Evolutionary conservation across 192 early-diverging fungal species (phyloP).

Genomic region (Umbelopsis sp.): DNA sequence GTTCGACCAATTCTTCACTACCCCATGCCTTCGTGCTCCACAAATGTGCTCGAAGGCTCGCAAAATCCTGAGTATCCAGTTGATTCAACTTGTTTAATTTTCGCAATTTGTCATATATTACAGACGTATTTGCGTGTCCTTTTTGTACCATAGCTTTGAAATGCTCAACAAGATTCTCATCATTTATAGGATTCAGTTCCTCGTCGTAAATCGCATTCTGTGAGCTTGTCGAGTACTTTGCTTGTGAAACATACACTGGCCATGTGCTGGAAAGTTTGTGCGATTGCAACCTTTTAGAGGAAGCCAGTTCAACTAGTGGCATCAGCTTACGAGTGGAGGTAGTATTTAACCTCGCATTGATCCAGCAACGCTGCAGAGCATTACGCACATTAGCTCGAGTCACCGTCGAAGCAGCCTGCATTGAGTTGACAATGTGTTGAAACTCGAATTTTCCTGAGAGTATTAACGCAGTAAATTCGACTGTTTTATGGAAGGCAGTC

Average conservation of each 20-base stretch:
- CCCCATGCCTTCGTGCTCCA: constrained; percentile 32
- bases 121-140: not conserved
- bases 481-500: no score
- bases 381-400: constrained; percentile 11
- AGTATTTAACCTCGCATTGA: constrained; percentile 2
- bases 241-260: not conserved
- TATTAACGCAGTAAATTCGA: no score
- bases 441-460: no score
- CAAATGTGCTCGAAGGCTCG: constrained; percentile 22
- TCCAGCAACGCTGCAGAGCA: constrained; percentile 1
- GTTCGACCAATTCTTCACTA: constrained; percentile 25
- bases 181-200: no score
- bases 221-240: not conserved
- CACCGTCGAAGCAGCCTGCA: constrained; percentile 18
- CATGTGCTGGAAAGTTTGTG: not conserved
- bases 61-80: constrained; percentile 27
- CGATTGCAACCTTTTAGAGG: not conserved
- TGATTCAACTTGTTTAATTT: not conserved
- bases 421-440: not conserved
- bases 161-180: no score
- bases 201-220: not conserved
- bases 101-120: not conserved
- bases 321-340: not conserved
- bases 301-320: not conserved
- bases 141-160: no score